Base-by-base conservation (phyloP, 1,284 basidiomycete genomes). In the Marasmius sp. region DNA sequence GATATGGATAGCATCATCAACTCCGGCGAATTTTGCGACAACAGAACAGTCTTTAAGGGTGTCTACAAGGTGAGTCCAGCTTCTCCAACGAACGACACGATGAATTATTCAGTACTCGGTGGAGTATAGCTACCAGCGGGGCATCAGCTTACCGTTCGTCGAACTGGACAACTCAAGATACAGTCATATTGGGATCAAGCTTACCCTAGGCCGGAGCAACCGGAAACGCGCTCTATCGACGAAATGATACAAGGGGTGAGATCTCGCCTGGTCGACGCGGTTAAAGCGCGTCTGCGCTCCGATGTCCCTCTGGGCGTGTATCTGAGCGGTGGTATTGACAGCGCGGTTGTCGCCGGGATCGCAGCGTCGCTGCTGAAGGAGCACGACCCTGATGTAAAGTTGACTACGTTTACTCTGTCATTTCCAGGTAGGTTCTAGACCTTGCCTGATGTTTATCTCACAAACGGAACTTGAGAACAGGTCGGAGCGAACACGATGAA, bases 1-100 rank as follows among this genome's bases (percentile, higher is more conserved):
- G 68, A 70, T 34, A 34, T 68, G 3, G 66, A 66, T 2, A 69
- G 67, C 54, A 69, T 70, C 58, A 50, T 68, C 0, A 37, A 70
- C 22, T 63, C 62, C 45, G 68, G 67, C 5, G 65, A 69, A 1
- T 59, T 59, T 16, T 53, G 48, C 33, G 68, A 70, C 47, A 61
- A 70, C 2, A 61, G 68, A 11, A 70, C 68, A 0, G 61, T 68
- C 3, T 70, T 70, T 52, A 60, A 65, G 36, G 65, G 65, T 9
- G 66, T 68, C 3, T 61, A 57, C 56, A 68, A 68, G 66, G 66
- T 63, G 41, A 36, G n/a, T 36, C 34, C 16, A n/a, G n/a, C n/a
- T n/a, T 38, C 7, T 11, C 4, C n/a, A 14, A 27, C 9, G 34
- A 33, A 6, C n/a, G 34, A 34, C 27, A n/a, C 12, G 16, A 16